Percentiles rank a stretch among this genome's conserved stretches.
These are phyloP conservation scores for Nematocida sp. DNA, from an alignment of 371 early-diverging fungal genomes.

Conservation along the genomic window DNA sequence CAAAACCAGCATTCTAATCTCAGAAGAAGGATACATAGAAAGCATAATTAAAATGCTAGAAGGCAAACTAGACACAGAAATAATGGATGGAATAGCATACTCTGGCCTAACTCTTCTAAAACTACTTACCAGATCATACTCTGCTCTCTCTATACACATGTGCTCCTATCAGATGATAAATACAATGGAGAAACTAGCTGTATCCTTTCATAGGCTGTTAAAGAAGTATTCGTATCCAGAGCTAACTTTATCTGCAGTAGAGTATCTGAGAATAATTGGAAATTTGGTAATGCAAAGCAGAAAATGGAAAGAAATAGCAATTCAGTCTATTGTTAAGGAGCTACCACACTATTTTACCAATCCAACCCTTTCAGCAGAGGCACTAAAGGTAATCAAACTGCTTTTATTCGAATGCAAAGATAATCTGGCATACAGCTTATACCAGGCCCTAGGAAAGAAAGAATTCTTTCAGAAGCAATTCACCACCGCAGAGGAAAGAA, in stretches of 20 bases:
- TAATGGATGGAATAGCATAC: constrained; percentile 22
- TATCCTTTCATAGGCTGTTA: neutral
- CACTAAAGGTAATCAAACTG: constrained; percentile 13
- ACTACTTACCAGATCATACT: neutral
- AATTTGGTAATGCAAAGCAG: constrained; percentile 13
- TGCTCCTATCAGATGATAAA: constrained; percentile 28
- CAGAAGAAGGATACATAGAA: constrained; percentile 39
- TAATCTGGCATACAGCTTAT: neutral
- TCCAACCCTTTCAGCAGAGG: neutral
- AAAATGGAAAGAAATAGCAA: constrained; percentile 30
- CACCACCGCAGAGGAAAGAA: neutral
- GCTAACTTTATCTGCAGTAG: neutral
- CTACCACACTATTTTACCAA: neutral
- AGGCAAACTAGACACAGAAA: neutral
- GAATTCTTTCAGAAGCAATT: neutral
- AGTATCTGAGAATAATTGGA: constrained; percentile 19
- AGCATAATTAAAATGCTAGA: constrained; percentile 7
- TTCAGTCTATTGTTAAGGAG: neutral
- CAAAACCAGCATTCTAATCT: neutral
- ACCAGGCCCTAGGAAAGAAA: neutral
- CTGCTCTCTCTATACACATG: neutral
- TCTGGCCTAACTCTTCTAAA: constrained; percentile 11
- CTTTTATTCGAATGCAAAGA: constrained; percentile 30
- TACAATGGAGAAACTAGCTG: constrained; percentile 10
- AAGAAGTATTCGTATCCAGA: neutral